Percentiles rank a stretch among this genome's conserved stretches.
Evolutionary conservation across 768 basidiomycete genomes (phyloP).

Genomic region (Albatrellus ellisii): DNA sequence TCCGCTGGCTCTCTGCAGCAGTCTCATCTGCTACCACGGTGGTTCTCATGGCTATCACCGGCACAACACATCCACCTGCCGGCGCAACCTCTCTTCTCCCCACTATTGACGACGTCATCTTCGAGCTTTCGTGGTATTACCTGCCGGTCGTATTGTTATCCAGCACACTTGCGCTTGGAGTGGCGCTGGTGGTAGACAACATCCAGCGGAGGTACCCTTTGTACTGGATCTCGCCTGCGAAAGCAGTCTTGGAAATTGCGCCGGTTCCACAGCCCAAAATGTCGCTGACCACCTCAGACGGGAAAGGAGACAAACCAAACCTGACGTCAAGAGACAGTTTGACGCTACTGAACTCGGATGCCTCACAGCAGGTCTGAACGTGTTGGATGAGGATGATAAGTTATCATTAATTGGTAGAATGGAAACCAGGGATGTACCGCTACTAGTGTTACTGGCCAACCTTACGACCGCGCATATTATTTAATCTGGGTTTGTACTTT

Average conservation of each 20-base stretch:
- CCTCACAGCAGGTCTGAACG: no score
- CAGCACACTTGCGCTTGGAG: slow-evolving; percentile 28
- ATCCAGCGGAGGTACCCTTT: slow-evolving; percentile 36
- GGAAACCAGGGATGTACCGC: no score
- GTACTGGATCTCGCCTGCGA: slow-evolving; percentile 29
- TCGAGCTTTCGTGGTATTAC: slow-evolving; percentile 31
- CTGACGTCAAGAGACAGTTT: no score
- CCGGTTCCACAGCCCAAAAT: no score
- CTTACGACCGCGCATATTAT: no score
- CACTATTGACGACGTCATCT: slow-evolving; percentile 24
- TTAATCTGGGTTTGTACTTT: no score
- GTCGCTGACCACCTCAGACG: no score
- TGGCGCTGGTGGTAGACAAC: slow-evolving; percentile 37
- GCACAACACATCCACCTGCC: slow-evolving; percentile 41
- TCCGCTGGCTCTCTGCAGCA: slow-evolving; percentile 36
- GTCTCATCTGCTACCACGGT: slow-evolving; percentile 23
- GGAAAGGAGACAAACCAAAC: no score
- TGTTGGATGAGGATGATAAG: no score
- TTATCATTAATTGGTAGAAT: no score
- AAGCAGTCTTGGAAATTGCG: background rate
- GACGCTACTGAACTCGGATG: no score
- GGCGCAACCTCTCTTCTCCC: slow-evolving; percentile 45
- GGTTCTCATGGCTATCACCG: slow-evolving; percentile 39
- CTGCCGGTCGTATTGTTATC: slow-evolving; percentile 38
- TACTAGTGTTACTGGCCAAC: no score